Evolutionary conservation across 2,329 filamentous ascomycete species (phyloP).

Genomic region (Botrytis paeoniae): DNA sequence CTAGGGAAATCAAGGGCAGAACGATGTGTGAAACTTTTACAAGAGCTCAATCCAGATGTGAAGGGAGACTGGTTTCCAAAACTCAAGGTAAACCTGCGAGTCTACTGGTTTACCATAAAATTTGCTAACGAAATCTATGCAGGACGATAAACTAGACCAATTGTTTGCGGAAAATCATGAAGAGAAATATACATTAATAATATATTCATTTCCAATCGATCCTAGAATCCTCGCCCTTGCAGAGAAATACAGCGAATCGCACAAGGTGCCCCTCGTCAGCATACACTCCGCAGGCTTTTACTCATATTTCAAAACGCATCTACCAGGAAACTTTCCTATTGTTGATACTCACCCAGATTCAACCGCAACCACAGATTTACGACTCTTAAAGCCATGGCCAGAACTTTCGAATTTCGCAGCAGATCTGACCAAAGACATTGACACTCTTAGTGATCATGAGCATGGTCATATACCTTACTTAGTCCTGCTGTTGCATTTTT

Average conservation of each 20-base stretch:
- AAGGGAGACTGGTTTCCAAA: constrained; percentile 67
- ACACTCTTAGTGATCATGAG: constrained; percentile 69
- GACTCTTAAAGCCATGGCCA: constrained; percentile 81
- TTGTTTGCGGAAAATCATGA: constrained; percentile 36
- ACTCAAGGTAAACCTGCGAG: constrained; percentile 40
- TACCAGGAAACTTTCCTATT: constrained; percentile 81
- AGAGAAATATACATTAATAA: constrained; percentile 55
- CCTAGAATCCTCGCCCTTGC: constrained; percentile 50
- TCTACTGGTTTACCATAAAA: neutral
- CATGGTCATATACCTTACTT: constrained; percentile 93
- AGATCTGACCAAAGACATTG: constrained; percentile 66
- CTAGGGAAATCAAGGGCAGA: constrained; percentile 76
- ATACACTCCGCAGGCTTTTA: constrained; percentile 92
- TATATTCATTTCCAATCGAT: constrained; percentile 58
- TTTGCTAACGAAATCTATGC: neutral
- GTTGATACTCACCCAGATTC: constrained; percentile 94
- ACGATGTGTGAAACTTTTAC: constrained; percentile 70
- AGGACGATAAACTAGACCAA: constrained; percentile 17
- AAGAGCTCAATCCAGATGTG: constrained; percentile 92
- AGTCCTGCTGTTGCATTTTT: constrained; percentile 75
- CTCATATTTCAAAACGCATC: constrained; percentile 76
- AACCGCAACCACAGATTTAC: constrained; percentile 78
- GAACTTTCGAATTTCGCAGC: constrained; percentile 68
- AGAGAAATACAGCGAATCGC: constrained; percentile 48
- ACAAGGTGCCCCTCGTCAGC: constrained; percentile 72